Conservation (phyloP, 768 basidiomycete genomes). For the Leccinum broughii region DNA sequence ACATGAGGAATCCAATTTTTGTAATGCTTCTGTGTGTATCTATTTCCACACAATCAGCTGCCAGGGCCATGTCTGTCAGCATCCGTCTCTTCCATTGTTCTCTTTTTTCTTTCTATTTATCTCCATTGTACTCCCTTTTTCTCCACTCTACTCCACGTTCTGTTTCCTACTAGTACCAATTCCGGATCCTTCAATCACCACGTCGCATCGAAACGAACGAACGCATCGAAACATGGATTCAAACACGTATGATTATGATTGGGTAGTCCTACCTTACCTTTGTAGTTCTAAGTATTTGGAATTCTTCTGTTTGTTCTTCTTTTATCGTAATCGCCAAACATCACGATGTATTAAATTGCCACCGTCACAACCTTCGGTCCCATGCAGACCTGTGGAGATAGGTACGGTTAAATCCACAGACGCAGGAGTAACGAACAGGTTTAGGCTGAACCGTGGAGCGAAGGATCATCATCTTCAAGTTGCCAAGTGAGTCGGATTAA, state of each 20-base stretch:
- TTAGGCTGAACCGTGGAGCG: background rate
- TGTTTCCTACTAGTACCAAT: background rate
- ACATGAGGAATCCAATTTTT: background rate
- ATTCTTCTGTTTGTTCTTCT: background rate
- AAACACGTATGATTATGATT: background rate
- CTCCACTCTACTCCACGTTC: background rate
- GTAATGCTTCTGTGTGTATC: background rate
- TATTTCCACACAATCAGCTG: background rate
- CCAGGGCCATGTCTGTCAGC: background rate
- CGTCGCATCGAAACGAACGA: background rate
- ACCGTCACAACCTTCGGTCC: background rate
- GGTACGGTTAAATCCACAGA: background rate
- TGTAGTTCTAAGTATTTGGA: background rate
- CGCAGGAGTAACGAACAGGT: background rate
- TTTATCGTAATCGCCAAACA: background rate
- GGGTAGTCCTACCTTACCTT: background rate
- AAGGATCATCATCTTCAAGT: background rate
- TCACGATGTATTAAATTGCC: background rate
- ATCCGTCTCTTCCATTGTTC: background rate
- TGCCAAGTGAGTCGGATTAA: background rate
- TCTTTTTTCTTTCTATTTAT: background rate
- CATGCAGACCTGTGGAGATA: background rate
- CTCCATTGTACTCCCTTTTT: background rate
- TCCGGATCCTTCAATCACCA: background rate
- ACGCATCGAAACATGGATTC: background rate